phyloP scores from a whole-genome alignment of 2,329 filamentous ascomycete genomes.

The Colletotrichum tropicicola region DNA sequence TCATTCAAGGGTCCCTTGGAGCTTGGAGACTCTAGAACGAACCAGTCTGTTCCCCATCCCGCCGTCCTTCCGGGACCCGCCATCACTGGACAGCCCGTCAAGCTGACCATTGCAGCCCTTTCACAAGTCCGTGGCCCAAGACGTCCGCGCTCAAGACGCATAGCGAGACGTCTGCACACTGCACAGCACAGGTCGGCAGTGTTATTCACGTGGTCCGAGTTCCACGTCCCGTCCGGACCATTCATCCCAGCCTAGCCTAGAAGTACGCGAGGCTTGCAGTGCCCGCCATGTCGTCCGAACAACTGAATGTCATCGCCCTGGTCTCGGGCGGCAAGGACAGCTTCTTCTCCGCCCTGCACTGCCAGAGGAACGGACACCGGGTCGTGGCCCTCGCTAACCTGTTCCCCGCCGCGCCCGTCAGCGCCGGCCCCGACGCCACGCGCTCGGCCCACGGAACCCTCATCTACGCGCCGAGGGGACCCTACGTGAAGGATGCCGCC shows the following conservation, averaged over 20 bases:
- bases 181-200: neutral
- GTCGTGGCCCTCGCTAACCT: constrained; percentile 92
- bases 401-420: constrained; percentile 60
- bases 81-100: neutral
- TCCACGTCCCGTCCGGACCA: neutral
- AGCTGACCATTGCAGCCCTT: neutral
- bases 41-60: constrained; percentile 16
- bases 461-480: constrained; percentile 7
- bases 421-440: constrained; percentile 16
- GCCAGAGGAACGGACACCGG: constrained; percentile 83
- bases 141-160: neutral
- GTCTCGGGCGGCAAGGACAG: constrained; percentile 98
- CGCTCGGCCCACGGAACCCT: constrained; percentile 10
- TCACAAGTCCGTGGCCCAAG: too few species aligned
- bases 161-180: neutral
- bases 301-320: constrained; percentile 84
- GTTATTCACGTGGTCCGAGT: neutral
- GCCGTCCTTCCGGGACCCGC: neutral
- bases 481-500: neutral
- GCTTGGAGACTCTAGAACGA: neutral
- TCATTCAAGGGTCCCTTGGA: constrained; percentile 18
- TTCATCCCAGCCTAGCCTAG: neutral
- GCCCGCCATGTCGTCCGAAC: constrained; percentile 50
- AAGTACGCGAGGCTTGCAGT: neutral
- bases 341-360: constrained; percentile 92